Evolutionary conservation across 1,284 basidiomycete species (phyloP).

Genomic region (Ceratobasidium sp.): DNA sequence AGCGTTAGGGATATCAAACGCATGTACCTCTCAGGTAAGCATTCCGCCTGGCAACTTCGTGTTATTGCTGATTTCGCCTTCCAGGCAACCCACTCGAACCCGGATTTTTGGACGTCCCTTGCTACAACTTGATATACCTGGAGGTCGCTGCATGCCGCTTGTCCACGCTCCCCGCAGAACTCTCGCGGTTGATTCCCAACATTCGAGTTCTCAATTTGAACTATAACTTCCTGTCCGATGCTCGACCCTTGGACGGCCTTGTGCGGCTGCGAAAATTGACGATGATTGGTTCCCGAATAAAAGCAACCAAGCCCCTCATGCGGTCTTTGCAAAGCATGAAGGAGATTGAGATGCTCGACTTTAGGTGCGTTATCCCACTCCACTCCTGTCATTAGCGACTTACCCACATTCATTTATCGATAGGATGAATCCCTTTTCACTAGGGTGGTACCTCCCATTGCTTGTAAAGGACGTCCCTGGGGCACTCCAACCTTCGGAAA

Average conservation of each 20-base stretch:
- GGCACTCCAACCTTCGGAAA: conserved; percentile 69
- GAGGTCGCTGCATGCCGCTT: conserved; percentile 93
- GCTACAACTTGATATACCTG: conserved; percentile 91
- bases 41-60: conserved; percentile 45
- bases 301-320: conserved; percentile 74
- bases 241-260: conserved; percentile 75
- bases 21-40: conserved; percentile 90
- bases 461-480: conserved; percentile 74
- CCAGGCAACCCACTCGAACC: conserved; percentile 55
- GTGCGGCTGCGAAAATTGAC: conserved; percentile 81
- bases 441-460: conserved; percentile 93
- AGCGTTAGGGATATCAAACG: conserved; percentile 91
- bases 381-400: conserved; percentile 12
- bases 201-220: conserved; percentile 93
- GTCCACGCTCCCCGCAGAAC: conserved; percentile 72
- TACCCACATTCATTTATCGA: conserved; percentile 13
- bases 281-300: conserved; percentile 84
- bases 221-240: conserved; percentile 86
- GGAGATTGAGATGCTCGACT: conserved; percentile 86
- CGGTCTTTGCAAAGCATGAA: conserved; percentile 74
- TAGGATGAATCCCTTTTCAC: conserved; percentile 94
- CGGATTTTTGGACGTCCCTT: conserved; percentile 66
- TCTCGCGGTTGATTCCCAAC: conserved; percentile 81
- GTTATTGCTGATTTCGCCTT: not conserved
- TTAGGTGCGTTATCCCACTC: conserved; percentile 71